Conservation (phyloP, 768 basidiomycete species). For the Lanmaoa pseudosensibilis region DNA sequence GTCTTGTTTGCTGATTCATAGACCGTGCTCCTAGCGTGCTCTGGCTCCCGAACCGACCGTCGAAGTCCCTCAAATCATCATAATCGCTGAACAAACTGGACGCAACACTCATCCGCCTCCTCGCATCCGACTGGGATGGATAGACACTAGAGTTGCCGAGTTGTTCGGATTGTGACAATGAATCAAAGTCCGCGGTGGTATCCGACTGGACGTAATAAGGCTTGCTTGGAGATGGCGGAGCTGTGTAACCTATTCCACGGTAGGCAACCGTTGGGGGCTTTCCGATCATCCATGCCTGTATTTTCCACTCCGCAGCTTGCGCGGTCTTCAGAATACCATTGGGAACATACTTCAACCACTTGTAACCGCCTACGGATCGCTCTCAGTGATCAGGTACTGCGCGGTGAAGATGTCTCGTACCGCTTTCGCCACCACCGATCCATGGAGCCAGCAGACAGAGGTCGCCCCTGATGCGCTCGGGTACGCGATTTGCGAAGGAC, state of each 20-base stretch:
- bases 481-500: slow-evolving; percentile 76
- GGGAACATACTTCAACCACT: slow-evolving; percentile 96
- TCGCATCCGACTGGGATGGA: slow-evolving; percentile 36
- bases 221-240: slow-evolving; percentile 38
- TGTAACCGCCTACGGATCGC: slow-evolving; percentile 67
- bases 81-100: slow-evolving; percentile 82
- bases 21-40: slow-evolving; percentile 64
- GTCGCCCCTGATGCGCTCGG: slow-evolving; percentile 76
- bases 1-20: slow-evolving; percentile 39
- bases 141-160: slow-evolving; percentile 26
- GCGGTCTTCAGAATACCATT: slow-evolving; percentile 91
- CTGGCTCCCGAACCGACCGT: slow-evolving; percentile 79
- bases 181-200: slow-evolving; percentile 16
- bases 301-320: slow-evolving; percentile 95
- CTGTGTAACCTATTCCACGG: slow-evolving; percentile 83
- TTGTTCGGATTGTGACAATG: slow-evolving; percentile 23
- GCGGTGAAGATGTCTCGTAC: slow-evolving; percentile 46
- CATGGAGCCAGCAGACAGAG: slow-evolving; percentile 92
- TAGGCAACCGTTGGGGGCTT: slow-evolving; percentile 86
- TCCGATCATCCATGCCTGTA: slow-evolving; percentile 96
- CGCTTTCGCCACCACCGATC: slow-evolving; percentile 88
- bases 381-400: slow-evolving; percentile 11
- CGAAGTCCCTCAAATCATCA: slow-evolving; percentile 84
- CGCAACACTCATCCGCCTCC: slow-evolving; percentile 67
- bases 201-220: slow-evolving; percentile 24